Evolutionary conservation across 1,139 yeast species (phyloP), one percentile per base, ranked within the genome.

Genomic region (Hanseniaspora uvarum): DNA sequence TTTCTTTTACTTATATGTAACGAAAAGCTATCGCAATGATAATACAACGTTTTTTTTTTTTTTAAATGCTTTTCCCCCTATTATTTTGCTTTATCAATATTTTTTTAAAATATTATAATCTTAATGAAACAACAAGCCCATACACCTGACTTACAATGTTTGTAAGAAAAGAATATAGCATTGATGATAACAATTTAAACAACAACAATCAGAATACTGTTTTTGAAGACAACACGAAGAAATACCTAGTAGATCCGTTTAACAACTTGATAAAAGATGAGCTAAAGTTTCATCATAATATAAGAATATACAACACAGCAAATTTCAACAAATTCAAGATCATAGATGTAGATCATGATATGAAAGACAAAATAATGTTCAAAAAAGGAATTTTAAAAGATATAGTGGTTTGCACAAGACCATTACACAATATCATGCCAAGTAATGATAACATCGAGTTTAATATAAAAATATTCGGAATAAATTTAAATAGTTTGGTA

Each of bases 231-330:
- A 40, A 44, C 18, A 36, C 14, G n/a, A 50, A 50, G 24, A 50
- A 50, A 31, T 50, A 50, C 19, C n/a, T 50, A 3, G 21, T 21
- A n/a, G 38, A 43, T 30, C 48, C 48, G 1, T 50, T 50, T 11
- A 50, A 50, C n/a, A 31, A 21, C 7, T 19, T 50, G 4, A 30
- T 50, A 11, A 50, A 50, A n/a, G 49, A 50, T 37, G 53, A 50
- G 19, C 31, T 50, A 4, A 19, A 36, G 21, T 36, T 21, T 12
- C 53, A 50, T 14, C 48, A 44, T 19, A 50, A 50, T 11, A 50
- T 37, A 3, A 10, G 53, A 12, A 41, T 50, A 7, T 50, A 50
- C 33, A 30, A 8, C 14, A 24, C 37, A 1, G 24, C 38, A 6
- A 18, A 24, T 3, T 30, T 50, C 4, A 43, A 36, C 14, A 23